phyloP scores from a whole-genome alignment of 2,329 filamentous ascomycete species.

The Chalaropsis ovoidea region DNA sequence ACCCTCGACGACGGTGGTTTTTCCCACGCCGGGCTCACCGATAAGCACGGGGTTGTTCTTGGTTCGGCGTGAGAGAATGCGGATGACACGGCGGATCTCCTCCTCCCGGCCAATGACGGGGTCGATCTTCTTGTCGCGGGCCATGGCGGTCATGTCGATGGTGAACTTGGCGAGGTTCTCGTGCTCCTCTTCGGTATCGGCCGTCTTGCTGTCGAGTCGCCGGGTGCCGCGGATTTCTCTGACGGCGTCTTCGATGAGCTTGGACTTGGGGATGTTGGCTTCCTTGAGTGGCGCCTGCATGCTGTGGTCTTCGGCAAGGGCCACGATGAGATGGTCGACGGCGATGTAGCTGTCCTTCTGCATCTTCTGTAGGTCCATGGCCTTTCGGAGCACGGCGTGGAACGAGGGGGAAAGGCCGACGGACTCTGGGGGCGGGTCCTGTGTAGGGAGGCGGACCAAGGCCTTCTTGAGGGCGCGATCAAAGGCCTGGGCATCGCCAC shows the following conservation, averaged over 20 bases:
- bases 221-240: constrained; percentile 84
- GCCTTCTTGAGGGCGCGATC: constrained; percentile 85
- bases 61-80: constrained; percentile 83
- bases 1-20: constrained; percentile 95
- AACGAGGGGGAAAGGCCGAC: constrained; percentile 75
- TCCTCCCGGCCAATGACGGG: constrained; percentile 95
- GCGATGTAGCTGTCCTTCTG: constrained; percentile 94
- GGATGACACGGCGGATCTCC: constrained; percentile 82
- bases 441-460: constrained; percentile 80
- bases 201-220: constrained; percentile 90
- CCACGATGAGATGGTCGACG: constrained; percentile 85
- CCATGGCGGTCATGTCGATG: constrained; percentile 95
- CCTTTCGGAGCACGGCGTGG: constrained; percentile 69
- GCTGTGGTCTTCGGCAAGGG: constrained; percentile 65
- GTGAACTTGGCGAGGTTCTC: constrained; percentile 98
- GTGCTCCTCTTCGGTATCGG: constrained; percentile 82
- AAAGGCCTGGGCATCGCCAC: constrained; percentile 82
- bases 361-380: constrained; percentile 86
- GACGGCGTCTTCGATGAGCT: constrained; percentile 83
- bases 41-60: constrained; percentile 99
- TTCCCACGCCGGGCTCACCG: constrained; percentile 94
- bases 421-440: constrained; percentile 87
- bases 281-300: constrained; percentile 70
- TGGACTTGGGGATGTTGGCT: constrained; percentile 81
- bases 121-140: constrained; percentile 93